Conservation (phyloP, 1,284 basidiomycete species). For the Pseudomicrostroma phylloplanum region DNA sequence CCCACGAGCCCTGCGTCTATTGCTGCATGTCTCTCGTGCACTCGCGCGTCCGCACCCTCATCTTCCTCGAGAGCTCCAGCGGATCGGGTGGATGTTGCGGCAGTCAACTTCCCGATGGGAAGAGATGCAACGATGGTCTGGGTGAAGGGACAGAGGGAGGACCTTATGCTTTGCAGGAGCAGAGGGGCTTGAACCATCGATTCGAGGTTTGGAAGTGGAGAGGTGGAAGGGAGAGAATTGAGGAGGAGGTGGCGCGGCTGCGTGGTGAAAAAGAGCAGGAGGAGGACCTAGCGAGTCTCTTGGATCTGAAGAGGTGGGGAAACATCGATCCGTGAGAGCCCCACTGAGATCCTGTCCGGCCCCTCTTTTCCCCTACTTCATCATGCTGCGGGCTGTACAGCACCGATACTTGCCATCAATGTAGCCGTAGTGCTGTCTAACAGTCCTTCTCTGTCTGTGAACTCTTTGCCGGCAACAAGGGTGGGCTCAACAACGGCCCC, state of each 20-base stretch:
- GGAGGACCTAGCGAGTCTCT: not conserved
- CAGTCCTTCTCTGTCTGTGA: too few species aligned
- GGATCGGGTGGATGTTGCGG: slow-evolving; percentile 43
- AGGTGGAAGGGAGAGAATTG: not conserved
- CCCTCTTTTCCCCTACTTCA: too few species aligned
- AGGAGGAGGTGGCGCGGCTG: not conserved
- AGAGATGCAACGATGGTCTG: slow-evolving; percentile 19
- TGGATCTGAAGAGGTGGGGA: slow-evolving; percentile 6
- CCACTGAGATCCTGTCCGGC: too few species aligned
- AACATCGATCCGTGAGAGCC: not conserved
- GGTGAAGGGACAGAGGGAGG: slow-evolving; percentile 28
- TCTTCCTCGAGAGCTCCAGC: slow-evolving; percentile 30
- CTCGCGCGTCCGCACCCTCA: slow-evolving; percentile 36
- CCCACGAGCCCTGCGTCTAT: slow-evolving; percentile 47
- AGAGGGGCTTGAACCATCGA: slow-evolving; percentile 51
- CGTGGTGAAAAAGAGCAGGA: not conserved
- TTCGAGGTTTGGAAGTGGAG: slow-evolving; percentile 52
- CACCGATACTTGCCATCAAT: too few species aligned
- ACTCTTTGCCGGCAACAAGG: too few species aligned
- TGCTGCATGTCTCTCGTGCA: slow-evolving; percentile 49
- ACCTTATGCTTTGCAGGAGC: slow-evolving; percentile 51
- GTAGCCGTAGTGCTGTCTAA: too few species aligned
- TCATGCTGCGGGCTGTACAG: too few species aligned
- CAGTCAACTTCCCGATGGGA: slow-evolving; percentile 7
- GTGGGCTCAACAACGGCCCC: too few species aligned